phyloP scores from a whole-genome alignment of 2,329 filamentous ascomycete species.

The Rhinocladiella mackenziei region DNA sequence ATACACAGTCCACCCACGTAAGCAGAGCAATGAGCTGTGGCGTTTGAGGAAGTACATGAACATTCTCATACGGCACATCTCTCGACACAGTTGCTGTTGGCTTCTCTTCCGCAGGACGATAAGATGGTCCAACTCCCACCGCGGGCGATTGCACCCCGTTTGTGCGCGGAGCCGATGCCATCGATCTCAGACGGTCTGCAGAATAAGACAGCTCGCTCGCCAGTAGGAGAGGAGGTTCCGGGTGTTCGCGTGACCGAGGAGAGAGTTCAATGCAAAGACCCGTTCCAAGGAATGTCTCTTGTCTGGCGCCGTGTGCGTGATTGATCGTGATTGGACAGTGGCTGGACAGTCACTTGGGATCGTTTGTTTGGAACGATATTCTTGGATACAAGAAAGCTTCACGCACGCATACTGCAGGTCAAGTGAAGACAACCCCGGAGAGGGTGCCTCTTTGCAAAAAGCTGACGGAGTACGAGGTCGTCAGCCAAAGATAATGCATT shows the following conservation, averaged over 20 bases:
- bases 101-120: conserved; percentile 71
- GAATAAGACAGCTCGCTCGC: conserved; percentile 1
- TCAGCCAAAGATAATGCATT: no score
- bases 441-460: no score
- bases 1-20: conserved; percentile 64
- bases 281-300: not conserved
- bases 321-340: not conserved
- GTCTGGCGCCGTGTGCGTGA: not conserved
- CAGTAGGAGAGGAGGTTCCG: not conserved
- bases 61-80: conserved; percentile 74
- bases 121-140: conserved; percentile 67
- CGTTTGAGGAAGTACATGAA: conserved; percentile 85
- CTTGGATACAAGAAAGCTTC: no score
- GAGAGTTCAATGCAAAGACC: not conserved
- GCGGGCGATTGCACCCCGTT: conserved; percentile 45
- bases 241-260: conserved; percentile 15
- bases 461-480: no score
- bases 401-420: no score
- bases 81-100: conserved; percentile 86
- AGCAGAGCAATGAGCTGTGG: conserved; percentile 95
- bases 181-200: not conserved
- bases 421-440: no score
- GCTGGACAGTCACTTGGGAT: no score
- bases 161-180: conserved; percentile 27
- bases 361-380: no score